phyloP scores from a whole-genome alignment of 805 yeast species.

The Metschnikowia noctiluminum region DNA sequence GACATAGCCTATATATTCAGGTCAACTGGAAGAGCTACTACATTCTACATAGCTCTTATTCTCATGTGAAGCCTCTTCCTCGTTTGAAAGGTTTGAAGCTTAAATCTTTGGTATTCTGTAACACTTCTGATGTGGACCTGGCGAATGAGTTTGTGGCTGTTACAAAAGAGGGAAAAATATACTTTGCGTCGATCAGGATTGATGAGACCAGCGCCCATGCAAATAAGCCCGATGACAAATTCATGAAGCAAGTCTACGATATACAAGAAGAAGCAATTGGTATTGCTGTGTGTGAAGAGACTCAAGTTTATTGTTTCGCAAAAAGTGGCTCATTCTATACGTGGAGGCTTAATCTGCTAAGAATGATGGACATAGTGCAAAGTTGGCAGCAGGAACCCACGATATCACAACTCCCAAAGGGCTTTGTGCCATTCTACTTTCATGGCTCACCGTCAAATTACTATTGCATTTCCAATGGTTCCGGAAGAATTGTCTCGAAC shows the following conservation, averaged over 20 bases:
- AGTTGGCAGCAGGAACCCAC: slow-evolving; percentile 20
- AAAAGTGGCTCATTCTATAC: slow-evolving; percentile 12
- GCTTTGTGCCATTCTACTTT: not conserved
- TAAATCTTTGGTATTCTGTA: slow-evolving; percentile 22
- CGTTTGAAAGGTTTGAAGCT: slow-evolving; percentile 46
- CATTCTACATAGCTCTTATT: slow-evolving; percentile 42
- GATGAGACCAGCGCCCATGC: slow-evolving; percentile 26
- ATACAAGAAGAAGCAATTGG: slow-evolving; percentile 16
- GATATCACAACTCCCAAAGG: not conserved
- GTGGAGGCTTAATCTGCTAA: slow-evolving; percentile 36
- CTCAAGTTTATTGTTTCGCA: slow-evolving; percentile 18
- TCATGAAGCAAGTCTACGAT: slow-evolving; percentile 27
- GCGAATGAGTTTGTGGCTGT: slow-evolving; percentile 32
- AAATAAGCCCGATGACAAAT: slow-evolving; percentile 37
- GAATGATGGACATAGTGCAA: slow-evolving; percentile 26
- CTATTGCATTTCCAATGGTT: slow-evolving; percentile 10
- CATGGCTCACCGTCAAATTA: slow-evolving; percentile 2
- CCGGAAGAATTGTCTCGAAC: slow-evolving; percentile 24
- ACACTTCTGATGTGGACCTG: slow-evolving; percentile 4
- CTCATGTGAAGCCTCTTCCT: slow-evolving; percentile 39
- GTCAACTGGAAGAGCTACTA: slow-evolving; percentile 27
- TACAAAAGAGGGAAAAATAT: slow-evolving; percentile 29
- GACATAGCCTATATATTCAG: slow-evolving; percentile 32
- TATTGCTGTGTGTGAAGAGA: slow-evolving; percentile 19
- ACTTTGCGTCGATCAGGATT: slow-evolving; percentile 25